phyloP scores from a whole-genome alignment of 805 yeast species.

The Saccharomycopsis sp. region DNA sequence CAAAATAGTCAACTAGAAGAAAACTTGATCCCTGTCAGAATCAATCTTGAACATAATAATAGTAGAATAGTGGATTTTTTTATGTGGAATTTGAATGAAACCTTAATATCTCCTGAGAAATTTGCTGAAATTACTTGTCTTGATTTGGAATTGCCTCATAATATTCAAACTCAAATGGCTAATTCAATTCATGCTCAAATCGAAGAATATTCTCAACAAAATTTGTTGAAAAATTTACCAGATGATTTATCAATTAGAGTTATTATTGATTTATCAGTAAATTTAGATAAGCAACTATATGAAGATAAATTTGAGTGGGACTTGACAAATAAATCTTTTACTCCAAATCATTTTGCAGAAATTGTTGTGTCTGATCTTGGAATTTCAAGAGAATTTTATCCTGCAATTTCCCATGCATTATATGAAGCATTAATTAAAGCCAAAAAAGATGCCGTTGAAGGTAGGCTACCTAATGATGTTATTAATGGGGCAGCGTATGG shows the following conservation, averaged over 20 bases:
- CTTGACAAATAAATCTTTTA: conserved; percentile 29
- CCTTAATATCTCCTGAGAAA: conserved; percentile 58
- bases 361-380: conserved; percentile 81
- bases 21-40: conserved; percentile 52
- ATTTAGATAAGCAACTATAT: conserved; percentile 69
- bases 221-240: conserved; percentile 59
- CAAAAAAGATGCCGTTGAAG: conserved; percentile 76
- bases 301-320: conserved; percentile 97
- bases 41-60: conserved; percentile 49
- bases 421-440: conserved; percentile 70
- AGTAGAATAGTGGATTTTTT: conserved; percentile 51
- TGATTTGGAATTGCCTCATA: conserved; percentile 71
- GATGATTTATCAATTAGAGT: conserved; percentile 59
- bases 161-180: conserved; percentile 52
- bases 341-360: conserved; percentile 80
- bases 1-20: no score
- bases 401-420: conserved; percentile 80
- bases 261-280: conserved; percentile 70
- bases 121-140: conserved; percentile 67
- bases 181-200: conserved; percentile 71
- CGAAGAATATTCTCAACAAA: conserved; percentile 47
- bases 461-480: conserved; percentile 39
- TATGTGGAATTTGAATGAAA: conserved; percentile 65
- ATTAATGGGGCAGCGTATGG: conserved; percentile 53
- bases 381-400: conserved; percentile 70